Evolutionary conservation across 2,329 filamentous ascomycete species (phyloP), one percentile per base, ranked within the genome.

Genomic region (Cryphonectria carpinicola): DNA sequence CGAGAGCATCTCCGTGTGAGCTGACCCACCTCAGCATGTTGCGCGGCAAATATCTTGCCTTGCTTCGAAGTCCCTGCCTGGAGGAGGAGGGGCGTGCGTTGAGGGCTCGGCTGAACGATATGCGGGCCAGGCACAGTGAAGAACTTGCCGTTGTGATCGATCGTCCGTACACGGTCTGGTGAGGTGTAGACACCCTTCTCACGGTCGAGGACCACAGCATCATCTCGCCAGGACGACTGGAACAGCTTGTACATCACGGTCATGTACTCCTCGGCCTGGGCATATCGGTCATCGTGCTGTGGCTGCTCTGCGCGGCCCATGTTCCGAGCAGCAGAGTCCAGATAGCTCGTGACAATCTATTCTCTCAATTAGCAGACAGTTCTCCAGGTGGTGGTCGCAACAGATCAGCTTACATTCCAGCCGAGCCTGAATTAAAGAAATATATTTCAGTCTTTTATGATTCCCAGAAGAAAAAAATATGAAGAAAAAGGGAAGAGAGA

Each of bases 11-110:
- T 14, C 13, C 6, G 5, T 17, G 25, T 32, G 13, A 19, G 3
- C 22, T 6, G 6, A 64, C 61, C 32, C 4, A 67, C 68, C 39
- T 52, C 64, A 19, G 41, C 64, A 41, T 25, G 37, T 17, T 63
- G 46, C 11, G 61, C 63, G n/a, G 63, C 63, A 65, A 65, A 65
- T 17, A 65, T 79, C 77, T 90, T 92, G 1, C 90, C 91, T 0
- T 89, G 85, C 65, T 84, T 87, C 0, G 88, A 91, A 0, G 90
- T 91, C 0, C 91, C 91, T 0, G 91, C 91, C 78, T 93, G 91
- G 4, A 93, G 83, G 5, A 93, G 84, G 1, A 93, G 82, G 0
- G 91, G 91, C 1, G 90, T 92, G 3, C 91, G 82, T 75, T 93
- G 91, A 0, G 90, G 90, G 65, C 86, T 86, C 0, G 90, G 90